Evolutionary conservation across 768 basidiomycete genomes (phyloP).

Genomic region (Macrolepiota dolichaula): DNA sequence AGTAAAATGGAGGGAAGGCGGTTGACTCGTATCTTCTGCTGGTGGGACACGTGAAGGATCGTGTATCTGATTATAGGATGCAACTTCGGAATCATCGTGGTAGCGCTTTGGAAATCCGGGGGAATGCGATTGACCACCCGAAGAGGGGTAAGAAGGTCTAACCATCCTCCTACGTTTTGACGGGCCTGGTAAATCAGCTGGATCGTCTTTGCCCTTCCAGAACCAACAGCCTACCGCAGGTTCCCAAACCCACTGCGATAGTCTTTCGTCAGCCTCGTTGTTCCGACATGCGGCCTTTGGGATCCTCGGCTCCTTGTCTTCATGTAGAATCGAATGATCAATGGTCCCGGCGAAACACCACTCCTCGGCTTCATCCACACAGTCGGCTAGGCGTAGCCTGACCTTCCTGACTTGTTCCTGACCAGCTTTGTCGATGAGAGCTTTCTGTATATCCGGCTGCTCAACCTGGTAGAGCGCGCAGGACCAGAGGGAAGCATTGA

Average conservation of each 20-base stretch:
- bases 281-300: not conserved
- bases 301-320: not conserved
- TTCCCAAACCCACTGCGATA: constrained; percentile 44
- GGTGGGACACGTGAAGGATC: not conserved
- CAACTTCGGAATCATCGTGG: not conserved
- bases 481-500: constrained; percentile 52
- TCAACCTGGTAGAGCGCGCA: constrained; percentile 49
- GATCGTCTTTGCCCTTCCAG: constrained; percentile 25
- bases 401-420: constrained; percentile 26
- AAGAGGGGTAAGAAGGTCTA: not conserved
- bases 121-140: not conserved
- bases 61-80: not conserved
- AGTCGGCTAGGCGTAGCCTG: constrained; percentile 38
- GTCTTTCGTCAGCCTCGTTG: not conserved
- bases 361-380: constrained; percentile 49
- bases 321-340: constrained; percentile 7
- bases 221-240: constrained; percentile 43
- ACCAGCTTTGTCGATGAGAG: constrained; percentile 16
- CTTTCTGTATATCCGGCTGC: constrained; percentile 19
- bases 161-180: constrained; percentile 14
- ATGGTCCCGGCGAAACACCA: constrained; percentile 35
- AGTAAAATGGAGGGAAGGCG: constrained; percentile 19
- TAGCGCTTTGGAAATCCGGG: not conserved
- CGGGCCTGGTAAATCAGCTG: constrained; percentile 9
- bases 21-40: not conserved